phyloP scores from a whole-genome alignment of 306 rosid species.

The Gynostemma pentaphyllum region DNA sequence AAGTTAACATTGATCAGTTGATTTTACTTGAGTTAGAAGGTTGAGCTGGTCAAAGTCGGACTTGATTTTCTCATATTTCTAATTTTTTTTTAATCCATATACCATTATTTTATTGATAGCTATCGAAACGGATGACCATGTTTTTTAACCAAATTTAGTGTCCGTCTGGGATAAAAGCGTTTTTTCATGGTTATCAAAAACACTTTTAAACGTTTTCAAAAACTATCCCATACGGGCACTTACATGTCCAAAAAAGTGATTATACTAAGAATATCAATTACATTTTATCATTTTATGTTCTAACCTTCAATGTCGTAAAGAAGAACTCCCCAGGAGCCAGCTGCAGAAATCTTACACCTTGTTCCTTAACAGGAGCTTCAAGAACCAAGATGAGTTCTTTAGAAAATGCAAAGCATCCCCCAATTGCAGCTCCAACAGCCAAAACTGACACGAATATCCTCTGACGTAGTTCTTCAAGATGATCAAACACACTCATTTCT shows the following conservation, averaged over 20 bases:
- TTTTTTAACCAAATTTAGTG: too few species aligned
- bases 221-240: too few species aligned
- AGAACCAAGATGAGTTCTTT: constrained; percentile 64
- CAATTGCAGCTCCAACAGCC: constrained; percentile 71
- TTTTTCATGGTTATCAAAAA: too few species aligned
- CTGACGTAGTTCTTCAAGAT: constrained; percentile 98
- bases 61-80: not conserved
- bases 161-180: too few species aligned
- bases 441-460: constrained; percentile 68
- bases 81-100: not conserved
- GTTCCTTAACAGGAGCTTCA: constrained; percentile 80
- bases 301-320: constrained; percentile 85
- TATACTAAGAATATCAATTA: not conserved
- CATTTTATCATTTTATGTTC: not conserved
- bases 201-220: too few species aligned
- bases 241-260: not conserved
- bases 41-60: not conserved
- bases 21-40: not conserved
- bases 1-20: not conserved
- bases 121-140: not conserved
- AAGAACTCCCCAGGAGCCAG: constrained; percentile 96
- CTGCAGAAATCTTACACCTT: constrained; percentile 90
- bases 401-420: constrained; percentile 82
- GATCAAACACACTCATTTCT: constrained; percentile 90
- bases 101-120: not conserved